phyloP scores from a whole-genome alignment of 2,329 filamentous ascomycete genomes.

The Chaetomium globosum region DNA sequence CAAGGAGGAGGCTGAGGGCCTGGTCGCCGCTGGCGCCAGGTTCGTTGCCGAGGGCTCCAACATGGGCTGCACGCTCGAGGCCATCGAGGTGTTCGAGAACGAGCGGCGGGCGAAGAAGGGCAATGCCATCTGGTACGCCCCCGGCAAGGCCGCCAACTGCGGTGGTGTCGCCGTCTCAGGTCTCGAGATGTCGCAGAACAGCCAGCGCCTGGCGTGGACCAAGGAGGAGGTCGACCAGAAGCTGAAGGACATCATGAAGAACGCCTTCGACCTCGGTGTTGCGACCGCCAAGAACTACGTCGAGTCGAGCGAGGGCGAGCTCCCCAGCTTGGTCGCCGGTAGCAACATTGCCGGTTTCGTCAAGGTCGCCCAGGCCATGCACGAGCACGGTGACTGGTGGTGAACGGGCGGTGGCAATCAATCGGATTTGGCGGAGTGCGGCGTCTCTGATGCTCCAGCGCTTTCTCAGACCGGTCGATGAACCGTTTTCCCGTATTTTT shows the following conservation, averaged over 20 bases:
- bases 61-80: slow-evolving; percentile 97
- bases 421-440: background rate
- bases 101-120: slow-evolving; percentile 69
- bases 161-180: slow-evolving; percentile 97
- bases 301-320: slow-evolving; percentile 73
- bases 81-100: slow-evolving; percentile 89
- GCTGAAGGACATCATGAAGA: slow-evolving; percentile 93
- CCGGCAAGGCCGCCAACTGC: slow-evolving; percentile 95
- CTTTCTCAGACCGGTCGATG: background rate
- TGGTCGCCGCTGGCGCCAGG: slow-evolving; percentile 74
- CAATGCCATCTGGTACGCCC: slow-evolving; percentile 87
- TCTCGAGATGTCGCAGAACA: slow-evolving; percentile 99
- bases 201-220: slow-evolving; percentile 81
- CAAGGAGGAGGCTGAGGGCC: slow-evolving; percentile 81
- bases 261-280: slow-evolving; percentile 86
- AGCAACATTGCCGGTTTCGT: slow-evolving; percentile 97
- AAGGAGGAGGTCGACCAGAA: slow-evolving; percentile 85
- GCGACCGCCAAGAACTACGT: slow-evolving; percentile 89
- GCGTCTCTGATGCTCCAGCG: background rate
- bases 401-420: slow-evolving; percentile 28
- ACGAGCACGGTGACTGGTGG: slow-evolving; percentile 96
- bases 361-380: slow-evolving; percentile 94
- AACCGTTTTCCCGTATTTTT: background rate
- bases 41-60: slow-evolving; percentile 97
- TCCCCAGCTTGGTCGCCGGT: slow-evolving; percentile 87